A percentile compares a stretch with the other conserved stretches of the same genome.
phyloP scores from a whole-genome alignment of 2,329 filamentous ascomycete genomes.

The Teratosphaeria nubilosa region DNA sequence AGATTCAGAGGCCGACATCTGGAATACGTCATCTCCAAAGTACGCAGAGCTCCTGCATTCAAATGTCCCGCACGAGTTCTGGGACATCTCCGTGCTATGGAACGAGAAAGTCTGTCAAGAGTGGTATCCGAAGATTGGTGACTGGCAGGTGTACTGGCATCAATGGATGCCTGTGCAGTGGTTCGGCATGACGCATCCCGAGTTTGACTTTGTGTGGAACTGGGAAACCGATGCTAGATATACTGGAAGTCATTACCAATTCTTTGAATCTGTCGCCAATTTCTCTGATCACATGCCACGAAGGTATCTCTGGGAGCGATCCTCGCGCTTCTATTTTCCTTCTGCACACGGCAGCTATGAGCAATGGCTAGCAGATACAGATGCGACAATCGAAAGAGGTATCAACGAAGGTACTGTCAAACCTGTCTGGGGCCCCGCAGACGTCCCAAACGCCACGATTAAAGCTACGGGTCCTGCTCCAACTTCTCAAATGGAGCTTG shows the following conservation, averaged over 20 bases:
- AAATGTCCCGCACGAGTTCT: slow-evolving; percentile 59
- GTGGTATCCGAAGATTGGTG: slow-evolving; percentile 40
- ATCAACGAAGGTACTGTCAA: slow-evolving; percentile 30
- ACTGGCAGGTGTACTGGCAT: slow-evolving; percentile 41
- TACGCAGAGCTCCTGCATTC: slow-evolving; percentile 52
- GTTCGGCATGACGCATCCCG: slow-evolving; percentile 64
- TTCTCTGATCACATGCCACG: slow-evolving; percentile 46
- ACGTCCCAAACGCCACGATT: slow-evolving; percentile 56
- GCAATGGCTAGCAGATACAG: slow-evolving; percentile 34
- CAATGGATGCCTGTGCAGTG: slow-evolving; percentile 67
- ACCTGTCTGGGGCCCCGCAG: slow-evolving; percentile 74
- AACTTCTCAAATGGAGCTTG: slow-evolving; percentile 62
- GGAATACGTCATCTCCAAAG: slow-evolving; percentile 42
- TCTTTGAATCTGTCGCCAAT: slow-evolving; percentile 54
- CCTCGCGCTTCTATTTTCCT: slow-evolving; percentile 47
- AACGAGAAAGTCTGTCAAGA: slow-evolving; percentile 47
- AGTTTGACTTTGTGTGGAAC: slow-evolving; percentile 74
- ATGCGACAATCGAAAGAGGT: slow-evolving; percentile 31
- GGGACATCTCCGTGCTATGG: slow-evolving; percentile 63
- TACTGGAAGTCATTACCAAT: slow-evolving; percentile 72
- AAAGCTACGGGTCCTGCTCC: slow-evolving; percentile 68
- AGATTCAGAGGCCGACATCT: slow-evolving; percentile 48
- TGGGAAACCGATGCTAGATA: slow-evolving; percentile 78
- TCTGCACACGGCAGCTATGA: slow-evolving; percentile 41
- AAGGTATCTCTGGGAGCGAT: slow-evolving; percentile 50